Evolutionary conservation across 1,284 basidiomycete species (phyloP), one percentile per base, ranked within the genome.

Genomic region (Jaminaea rosea): DNA sequence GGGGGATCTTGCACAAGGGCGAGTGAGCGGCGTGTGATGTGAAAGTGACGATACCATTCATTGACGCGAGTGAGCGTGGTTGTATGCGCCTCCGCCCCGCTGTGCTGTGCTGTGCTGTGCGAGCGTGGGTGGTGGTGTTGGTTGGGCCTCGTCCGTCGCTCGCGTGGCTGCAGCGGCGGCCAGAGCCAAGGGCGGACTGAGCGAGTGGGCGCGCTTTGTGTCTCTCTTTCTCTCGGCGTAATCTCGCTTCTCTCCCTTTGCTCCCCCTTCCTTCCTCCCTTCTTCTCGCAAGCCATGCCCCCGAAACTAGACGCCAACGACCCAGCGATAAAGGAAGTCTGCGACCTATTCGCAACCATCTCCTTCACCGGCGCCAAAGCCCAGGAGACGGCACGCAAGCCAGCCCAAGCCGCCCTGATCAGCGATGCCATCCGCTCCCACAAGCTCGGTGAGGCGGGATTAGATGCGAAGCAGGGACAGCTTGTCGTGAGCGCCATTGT

Each of bases 381-480:
- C 0, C 80, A 81, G 21, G 90, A 96, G 39, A 72, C 67, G 2
- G 62, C 69, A 21, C 60, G 67, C 44, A 70, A 70, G 17, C 56
- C 68, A 10, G 74, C 71, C 51, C 62, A 65, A 32, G 56, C 58
- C 13, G 53, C 59, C 19, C 78, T 84, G 5, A 80, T 94, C 55
- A 83, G 82, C 62, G 81, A 82, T 26, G 80, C 90, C 49, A 84
- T 91, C 62, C 80, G 83, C 10, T 50, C 58, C 41, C 55, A 61
- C 49, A 31, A 52, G n/a, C 66, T 70, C 44, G 47, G 58, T 21
- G 15, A 49, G 37, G 53, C 75, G 50, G 65, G 70, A 9, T 78
- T 89, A 27, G 85, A 87, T 53, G 88, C 91, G 72, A 91, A 89
- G 76, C 83, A 83, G 60, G 88, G 85, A 0, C 80, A 81, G 1